These are phyloP conservation scores for Lecanosticta acicola DNA, from an alignment of 2,329 filamentous ascomycete genomes.

Conservation along the genomic window DNA sequence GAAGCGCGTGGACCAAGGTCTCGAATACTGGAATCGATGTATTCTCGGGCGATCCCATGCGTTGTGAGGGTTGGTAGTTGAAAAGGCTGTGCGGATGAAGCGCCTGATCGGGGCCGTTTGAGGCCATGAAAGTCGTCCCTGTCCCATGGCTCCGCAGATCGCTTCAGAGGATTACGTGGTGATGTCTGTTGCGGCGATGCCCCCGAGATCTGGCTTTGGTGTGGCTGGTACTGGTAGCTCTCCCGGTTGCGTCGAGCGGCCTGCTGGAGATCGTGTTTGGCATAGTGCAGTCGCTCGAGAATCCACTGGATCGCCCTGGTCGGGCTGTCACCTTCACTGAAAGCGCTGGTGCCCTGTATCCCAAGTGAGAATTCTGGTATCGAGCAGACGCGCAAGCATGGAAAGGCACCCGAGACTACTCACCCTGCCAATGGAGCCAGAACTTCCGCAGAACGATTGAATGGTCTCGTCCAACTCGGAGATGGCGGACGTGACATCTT, in stretches of 20 bases:
- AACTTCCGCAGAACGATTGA: constrained; percentile 12
- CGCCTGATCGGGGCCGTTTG: constrained; percentile 21
- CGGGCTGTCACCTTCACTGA: constrained; percentile 11
- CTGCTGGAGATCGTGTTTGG: constrained; percentile 19
- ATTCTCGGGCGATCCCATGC: constrained; percentile 16
- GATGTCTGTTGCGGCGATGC: constrained; percentile 3
- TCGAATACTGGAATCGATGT: constrained; percentile 11
- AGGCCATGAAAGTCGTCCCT: constrained; percentile 11
- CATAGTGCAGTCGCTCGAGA: constrained; percentile 16
- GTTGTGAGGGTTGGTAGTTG: constrained; percentile 4
- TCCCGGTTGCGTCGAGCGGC: constrained; percentile 4
- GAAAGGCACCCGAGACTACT: background rate
- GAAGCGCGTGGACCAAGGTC: constrained; percentile 14
- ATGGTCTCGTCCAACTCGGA: constrained; percentile 22
- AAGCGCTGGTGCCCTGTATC: constrained; percentile 15
- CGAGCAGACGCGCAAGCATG: background rate
- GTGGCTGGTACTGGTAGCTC: background rate
- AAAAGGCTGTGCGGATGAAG: constrained; percentile 9
- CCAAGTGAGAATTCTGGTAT: background rate
- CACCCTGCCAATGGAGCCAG: constrained; percentile 11
- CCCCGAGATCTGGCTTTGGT: background rate
- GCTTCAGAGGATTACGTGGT: constrained; percentile 18
- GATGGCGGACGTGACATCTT: constrained; percentile 22
- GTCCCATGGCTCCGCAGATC: constrained; percentile 16
- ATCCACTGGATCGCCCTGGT: constrained; percentile 24